phyloP scores from a whole-genome alignment of 2,329 filamentous ascomycete species.

The Penicillium expansum region DNA sequence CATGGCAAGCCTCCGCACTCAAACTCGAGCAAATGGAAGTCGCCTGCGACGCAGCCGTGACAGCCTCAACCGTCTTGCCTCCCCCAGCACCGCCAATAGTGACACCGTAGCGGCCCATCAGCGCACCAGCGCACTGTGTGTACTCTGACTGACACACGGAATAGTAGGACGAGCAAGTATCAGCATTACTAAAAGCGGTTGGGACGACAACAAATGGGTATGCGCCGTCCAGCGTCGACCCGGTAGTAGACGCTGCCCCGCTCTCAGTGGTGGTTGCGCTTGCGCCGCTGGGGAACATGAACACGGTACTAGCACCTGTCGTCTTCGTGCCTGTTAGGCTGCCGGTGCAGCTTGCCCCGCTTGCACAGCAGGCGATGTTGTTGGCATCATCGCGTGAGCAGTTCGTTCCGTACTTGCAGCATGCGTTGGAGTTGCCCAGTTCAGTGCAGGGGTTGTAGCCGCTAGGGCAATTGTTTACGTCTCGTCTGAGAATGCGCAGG shows the following conservation, averaged over 20 bases:
- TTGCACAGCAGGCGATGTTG: conserved; percentile 62
- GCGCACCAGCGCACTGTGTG: conserved; percentile 42
- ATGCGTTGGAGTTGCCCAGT: conserved; percentile 53
- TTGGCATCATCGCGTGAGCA: conserved; percentile 57
- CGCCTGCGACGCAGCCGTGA: conserved; percentile 42
- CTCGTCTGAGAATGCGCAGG: conserved; percentile 33
- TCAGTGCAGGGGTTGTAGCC: conserved; percentile 54
- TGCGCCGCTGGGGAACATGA: conserved; percentile 37
- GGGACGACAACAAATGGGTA: conserved; percentile 55
- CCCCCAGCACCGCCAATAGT: conserved; percentile 51
- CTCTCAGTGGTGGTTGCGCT: conserved; percentile 29
- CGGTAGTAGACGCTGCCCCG: conserved; percentile 22
- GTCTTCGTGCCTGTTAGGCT: conserved; percentile 41
- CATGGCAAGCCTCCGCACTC: conserved; percentile 49
- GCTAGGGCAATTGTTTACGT: conserved; percentile 47
- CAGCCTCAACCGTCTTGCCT: conserved; percentile 49
- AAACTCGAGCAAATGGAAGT: conserved; percentile 48
- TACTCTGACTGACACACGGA: conserved; percentile 51
- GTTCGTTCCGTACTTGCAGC: conserved; percentile 53
- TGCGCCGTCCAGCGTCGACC: conserved; percentile 48
- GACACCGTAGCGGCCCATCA: conserved; percentile 53
- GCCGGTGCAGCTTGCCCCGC: conserved; percentile 57
- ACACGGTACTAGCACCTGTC: conserved; percentile 27
- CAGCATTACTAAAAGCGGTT: conserved; percentile 52
- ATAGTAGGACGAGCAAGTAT: conserved; percentile 54